Base-by-base conservation (phyloP, 129 eudicot species). In the Deinandra increscens region DNA sequence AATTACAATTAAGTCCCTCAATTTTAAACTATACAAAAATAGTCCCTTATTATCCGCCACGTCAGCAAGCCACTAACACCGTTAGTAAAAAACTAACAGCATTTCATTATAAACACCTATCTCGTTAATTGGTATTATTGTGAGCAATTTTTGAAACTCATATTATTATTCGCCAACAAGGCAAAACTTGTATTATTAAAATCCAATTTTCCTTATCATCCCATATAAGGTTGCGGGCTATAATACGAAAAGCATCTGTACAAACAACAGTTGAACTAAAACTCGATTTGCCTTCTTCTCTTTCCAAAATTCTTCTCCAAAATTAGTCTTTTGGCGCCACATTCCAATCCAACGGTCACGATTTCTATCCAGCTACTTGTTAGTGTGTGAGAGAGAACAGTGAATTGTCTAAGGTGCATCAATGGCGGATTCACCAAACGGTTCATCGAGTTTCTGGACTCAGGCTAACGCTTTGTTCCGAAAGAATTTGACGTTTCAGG, bases 381-480 rank as follows among this genome's bases (percentile, higher is more conserved):
- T 69, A 70, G 54, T 70, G 72, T 39, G 71, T 41, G 73, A 66
- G 72, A 71, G 81, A 55, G 67, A 48, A 26, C 31, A 31, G 69
- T 19, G 39, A 5, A 8, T 51, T 10, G 48, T 55, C 69, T 56
- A 53, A 61, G 69, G 54, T 9, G 39, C 5, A 51, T 55, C 75
- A 67, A 85, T 82, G 88, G 80, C 81, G 61, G 86, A 82, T 72
- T 59, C 87, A 33, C 1, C 31, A 26, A 1, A 26, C 31, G 31
- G 31, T 26, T 42, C 81, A 1, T 70, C 91, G 20, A 86, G 85
- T 73, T 86, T 82, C 76, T 75, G 73, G 85, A 82, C 91, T 45
- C 97, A 86, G 73, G 90, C 97, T 38, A 74, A 86, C 70, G 97
- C 97, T 70, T 76, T 90, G 81, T 84, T 90, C 80, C 69, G 97